These are phyloP conservation scores for Elaeis oleifera DNA, from an alignment of 202 grass and related monocot species.

Conservation along the genomic window DNA sequence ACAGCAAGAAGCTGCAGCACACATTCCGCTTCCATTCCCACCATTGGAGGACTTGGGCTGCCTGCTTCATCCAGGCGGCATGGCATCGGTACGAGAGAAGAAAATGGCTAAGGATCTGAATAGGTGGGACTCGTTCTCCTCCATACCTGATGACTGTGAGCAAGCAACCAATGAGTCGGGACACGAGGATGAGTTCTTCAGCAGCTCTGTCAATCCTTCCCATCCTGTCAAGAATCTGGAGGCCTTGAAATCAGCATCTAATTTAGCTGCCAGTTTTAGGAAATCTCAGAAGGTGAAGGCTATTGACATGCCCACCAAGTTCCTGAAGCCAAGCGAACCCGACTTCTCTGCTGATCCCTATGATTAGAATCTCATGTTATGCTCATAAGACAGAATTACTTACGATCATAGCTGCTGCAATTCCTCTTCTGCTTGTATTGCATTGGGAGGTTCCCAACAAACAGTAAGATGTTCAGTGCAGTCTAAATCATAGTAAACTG, in stretches of 20 bases:
- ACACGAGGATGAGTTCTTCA: constrained; percentile 21
- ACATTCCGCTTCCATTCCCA: constrained; percentile 80
- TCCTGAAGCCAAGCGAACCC: constrained; percentile 87
- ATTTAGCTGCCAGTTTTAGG: constrained; percentile 50
- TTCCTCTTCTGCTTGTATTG: no score
- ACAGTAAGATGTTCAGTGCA: no score
- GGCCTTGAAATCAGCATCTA: constrained; percentile 39
- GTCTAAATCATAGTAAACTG: no score
- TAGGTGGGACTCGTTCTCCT: constrained; percentile 1
- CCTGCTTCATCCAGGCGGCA: constrained; percentile 82
- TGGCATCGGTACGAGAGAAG: constrained; percentile 68
- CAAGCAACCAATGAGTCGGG: constrained; percentile 17
- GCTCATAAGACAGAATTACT: no score
- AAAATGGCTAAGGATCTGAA: constrained; percentile 51
- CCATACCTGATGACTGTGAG: no score
- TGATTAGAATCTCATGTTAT: constrained; percentile 25
- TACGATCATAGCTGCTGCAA: no score
- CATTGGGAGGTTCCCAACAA: no score
- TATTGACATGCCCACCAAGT: constrained; percentile 32
- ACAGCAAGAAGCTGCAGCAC: constrained; percentile 85
- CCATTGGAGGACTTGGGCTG: constrained; percentile 71
- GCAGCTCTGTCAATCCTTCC: background rate
- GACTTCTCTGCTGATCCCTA: constrained; percentile 84
- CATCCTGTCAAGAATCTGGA: constrained; percentile 4
- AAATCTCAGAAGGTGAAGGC: constrained; percentile 28